Evolutionary conservation across 495 filamentous ascomycete genomes (phyloP), one percentile per base, ranked within the genome.

Genomic region (Neurospora tetraspora): DNA sequence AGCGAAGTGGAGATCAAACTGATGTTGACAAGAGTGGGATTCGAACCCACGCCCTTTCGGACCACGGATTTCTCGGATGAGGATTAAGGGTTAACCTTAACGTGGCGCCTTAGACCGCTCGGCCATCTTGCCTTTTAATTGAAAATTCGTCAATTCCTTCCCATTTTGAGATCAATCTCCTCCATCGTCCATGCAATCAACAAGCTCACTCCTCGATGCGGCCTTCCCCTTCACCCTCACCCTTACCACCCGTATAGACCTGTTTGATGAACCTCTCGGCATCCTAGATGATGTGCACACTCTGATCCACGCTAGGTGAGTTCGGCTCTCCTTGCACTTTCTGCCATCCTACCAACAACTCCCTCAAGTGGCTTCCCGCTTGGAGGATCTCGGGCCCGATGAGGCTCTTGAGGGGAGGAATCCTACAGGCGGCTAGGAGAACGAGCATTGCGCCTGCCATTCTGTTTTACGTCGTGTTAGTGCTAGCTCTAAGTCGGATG

Each of bases 11-110:
- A 61, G 53, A 61, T 34, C 5, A 47, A 18, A 18, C 6, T 59
- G 53, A 61, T 0, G 2, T 31, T 77, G 73, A 77, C 75, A 76
- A 79, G 78, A 79, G 78, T 79, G 78, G 78, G 78, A 79, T 79
- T 79, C 78, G 78, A 79, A 78, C 78, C 78, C 78, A 79, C 78
- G 78, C 78, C 77, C 77, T 79, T 79, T 79, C 77, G 77, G 77
- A 79, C 76, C 71, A 74, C 73, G 73, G 73, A 74, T 53, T 11
- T 59, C 23, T 59, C 47, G 31, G 31, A 34, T 34, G 31, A 34
- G 23, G 47, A 59, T 61, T 61, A 61, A 61, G 47, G 47, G 47
- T 61, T 61, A 8, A 61, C 47, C 47, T 61, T 61, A 61, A 61
- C 47, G 43, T 47, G 20, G 45, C 45, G 53, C 53, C 53, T 61